These are phyloP conservation scores for Boletus patriciae DNA, from an alignment of 768 basidiomycete species.

Conservation along the genomic window DNA sequence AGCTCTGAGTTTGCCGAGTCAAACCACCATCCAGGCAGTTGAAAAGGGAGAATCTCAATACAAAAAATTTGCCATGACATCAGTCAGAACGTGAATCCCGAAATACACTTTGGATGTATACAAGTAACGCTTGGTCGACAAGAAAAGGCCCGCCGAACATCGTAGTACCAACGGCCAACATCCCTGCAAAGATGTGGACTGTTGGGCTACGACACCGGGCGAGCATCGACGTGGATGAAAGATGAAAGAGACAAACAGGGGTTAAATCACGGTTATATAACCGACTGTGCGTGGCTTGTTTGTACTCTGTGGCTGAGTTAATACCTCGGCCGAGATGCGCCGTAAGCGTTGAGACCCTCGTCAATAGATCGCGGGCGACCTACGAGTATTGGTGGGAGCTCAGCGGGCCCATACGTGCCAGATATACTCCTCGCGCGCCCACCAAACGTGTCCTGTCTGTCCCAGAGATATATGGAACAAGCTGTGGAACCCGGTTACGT, in stretches of 20 bases:
- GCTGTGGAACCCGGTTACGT: slow-evolving; percentile 12
- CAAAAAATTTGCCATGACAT: too few relatives aligned
- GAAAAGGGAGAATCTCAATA: not conserved
- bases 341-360: not conserved
- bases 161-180: slow-evolving; percentile 15
- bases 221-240: not conserved
- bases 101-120: too few relatives aligned
- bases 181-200: slow-evolving; percentile 15
- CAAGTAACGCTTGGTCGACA: not conserved
- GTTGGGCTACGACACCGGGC: slow-evolving; percentile 16
- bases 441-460: not conserved
- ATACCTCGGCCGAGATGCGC: not conserved
- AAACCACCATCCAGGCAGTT: not conserved
- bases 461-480: not conserved
- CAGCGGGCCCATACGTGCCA: not conserved
- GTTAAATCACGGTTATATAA: not conserved
- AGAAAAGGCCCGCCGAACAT: not conserved
- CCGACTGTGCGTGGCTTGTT: slow-evolving; percentile 8
- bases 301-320: slow-evolving; percentile 2
- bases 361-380: not conserved
- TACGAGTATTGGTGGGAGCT: not conserved
- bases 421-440: not conserved
- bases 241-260: not conserved
- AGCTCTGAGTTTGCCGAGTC: not conserved
- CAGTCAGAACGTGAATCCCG: too few relatives aligned